These are phyloP conservation scores for Zasmidium cellare DNA, from an alignment of 2,329 filamentous ascomycete species.

Conservation along the genomic window DNA sequence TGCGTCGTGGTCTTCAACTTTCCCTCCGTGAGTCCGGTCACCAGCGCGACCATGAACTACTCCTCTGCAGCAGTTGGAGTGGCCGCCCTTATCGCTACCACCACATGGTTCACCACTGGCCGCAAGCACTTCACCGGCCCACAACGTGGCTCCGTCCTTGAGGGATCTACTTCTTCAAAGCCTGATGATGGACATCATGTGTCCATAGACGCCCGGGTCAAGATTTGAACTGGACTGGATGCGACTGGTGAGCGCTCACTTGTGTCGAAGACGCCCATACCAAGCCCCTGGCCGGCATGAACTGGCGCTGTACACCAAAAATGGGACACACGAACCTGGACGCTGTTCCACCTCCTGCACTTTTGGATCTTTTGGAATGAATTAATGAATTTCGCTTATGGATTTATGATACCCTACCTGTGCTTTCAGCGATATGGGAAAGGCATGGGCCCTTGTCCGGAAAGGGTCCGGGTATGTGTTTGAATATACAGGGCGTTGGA, in stretches of 20 bases:
- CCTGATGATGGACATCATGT: not conserved
- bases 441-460: not conserved
- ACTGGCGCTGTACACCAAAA: not conserved
- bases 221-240: not conserved
- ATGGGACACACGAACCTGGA: not conserved
- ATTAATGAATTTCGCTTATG: not conserved
- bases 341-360: not conserved
- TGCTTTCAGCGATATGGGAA: not conserved
- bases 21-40: slow-evolving; percentile 6
- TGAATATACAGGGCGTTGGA: not conserved
- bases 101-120: slow-evolving; percentile 53
- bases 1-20: slow-evolving; percentile 58
- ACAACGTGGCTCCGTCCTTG: slow-evolving; percentile 11
- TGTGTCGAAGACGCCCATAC: no score
- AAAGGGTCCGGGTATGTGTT: not conserved
- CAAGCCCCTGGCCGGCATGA: no score
- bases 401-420: not conserved
- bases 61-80: slow-evolving; percentile 57
- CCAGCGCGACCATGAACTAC: slow-evolving; percentile 53
- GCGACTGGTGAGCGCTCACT: not conserved
- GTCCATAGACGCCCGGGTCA: not conserved
- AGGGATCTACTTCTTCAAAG: not conserved
- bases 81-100: slow-evolving; percentile 49
- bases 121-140: slow-evolving; percentile 53
- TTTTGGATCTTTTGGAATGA: not conserved